Base-by-base conservation (phyloP, 1,139 yeast species). In the Yamadazyma aaseri region DNA sequence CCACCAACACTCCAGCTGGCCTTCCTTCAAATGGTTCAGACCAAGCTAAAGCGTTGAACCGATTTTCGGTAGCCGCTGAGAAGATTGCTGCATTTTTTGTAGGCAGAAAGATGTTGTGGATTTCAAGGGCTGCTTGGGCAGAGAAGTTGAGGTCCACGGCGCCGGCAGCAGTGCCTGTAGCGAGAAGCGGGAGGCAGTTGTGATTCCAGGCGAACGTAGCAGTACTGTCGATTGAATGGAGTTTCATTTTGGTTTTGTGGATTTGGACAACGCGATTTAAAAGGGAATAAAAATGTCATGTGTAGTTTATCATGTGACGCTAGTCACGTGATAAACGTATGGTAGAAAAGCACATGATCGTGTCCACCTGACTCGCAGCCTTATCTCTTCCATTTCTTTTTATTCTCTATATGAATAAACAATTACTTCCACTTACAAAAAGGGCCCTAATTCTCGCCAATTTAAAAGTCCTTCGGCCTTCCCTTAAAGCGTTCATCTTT, bases 131-230 rank as follows among this genome's bases (percentile, higher is more conserved):
- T 3, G 96, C 81, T 23, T 81, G 73, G 23, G 95, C 79, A 32
- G 90, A 81, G 60, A 90, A 89, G 53, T 84, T 79, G 32, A 85
- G 86, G 54, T 87, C 97, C 48, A 92, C 84, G 11, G 97, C 95
- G 11, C 97, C 97, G 1, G 97, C 92, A 14, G 86, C 86, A 0
- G 97, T 84, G 27, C 96, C 98, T 1, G 96, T 79, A 17, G 87
- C 97, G 49, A 90, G 61, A 39, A 79, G 61, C 17, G 96, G 95
- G 40, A 81, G 67, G 34, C 74, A 63, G 49, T 81, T 86, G 51
- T 73, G 78, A 37, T 96, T 86, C 97, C 97, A 92, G 33, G 97
- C 95, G 63, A 92, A 87, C 23, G 96, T 82, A 31, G 97, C 89
- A 12, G 97, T 86, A 48, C 90, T 76, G 45, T 79, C 73, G 52